Percentiles rank a stretch among this genome's conserved stretches.
Conservation (phyloP, 1,284 basidiomycete species). For the Malassezia equina region DNA sequence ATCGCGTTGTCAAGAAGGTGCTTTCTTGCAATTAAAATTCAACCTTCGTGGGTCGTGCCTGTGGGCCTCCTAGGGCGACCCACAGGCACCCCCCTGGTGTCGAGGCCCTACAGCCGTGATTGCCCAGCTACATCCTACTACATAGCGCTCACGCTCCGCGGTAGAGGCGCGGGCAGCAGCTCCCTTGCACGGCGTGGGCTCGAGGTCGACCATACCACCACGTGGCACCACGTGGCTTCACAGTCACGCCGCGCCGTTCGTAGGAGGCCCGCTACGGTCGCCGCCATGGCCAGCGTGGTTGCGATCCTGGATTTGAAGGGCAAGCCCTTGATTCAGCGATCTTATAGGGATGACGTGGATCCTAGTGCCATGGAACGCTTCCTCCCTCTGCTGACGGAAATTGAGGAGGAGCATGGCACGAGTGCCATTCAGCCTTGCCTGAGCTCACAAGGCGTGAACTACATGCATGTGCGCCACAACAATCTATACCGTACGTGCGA, state of each 20-base stretch:
- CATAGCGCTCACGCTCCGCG: background rate
- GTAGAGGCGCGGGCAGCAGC: too few species aligned
- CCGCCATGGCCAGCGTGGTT: conserved; percentile 53
- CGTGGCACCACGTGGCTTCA: background rate
- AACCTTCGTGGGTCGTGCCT: background rate
- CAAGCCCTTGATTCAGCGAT: conserved; percentile 94
- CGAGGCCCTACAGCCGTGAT: too few species aligned
- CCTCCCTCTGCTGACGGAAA: conserved; percentile 82
- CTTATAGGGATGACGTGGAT: conserved; percentile 91
- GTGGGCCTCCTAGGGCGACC: background rate
- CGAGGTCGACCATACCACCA: background rate
- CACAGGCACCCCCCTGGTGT: too few species aligned
- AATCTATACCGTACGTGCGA: conserved; percentile 77
- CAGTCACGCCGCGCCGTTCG: background rate
- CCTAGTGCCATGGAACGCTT: conserved; percentile 82
- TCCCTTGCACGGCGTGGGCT: too few species aligned
- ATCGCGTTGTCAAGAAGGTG: background rate
- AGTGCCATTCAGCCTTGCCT: conserved; percentile 69
- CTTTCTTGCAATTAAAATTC: background rate
- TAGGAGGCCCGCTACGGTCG: background rate
- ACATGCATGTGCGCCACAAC: conserved; percentile 95
- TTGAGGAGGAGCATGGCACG: conserved; percentile 92
- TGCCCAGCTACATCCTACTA: background rate
- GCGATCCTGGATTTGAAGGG: conserved; percentile 97
- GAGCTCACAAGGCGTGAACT: conserved; percentile 65